A percentile compares a stretch with the other conserved stretches of the same genome.
Evolutionary conservation across 768 basidiomycete genomes (phyloP).

Genomic region (Tricholoma sp.): DNA sequence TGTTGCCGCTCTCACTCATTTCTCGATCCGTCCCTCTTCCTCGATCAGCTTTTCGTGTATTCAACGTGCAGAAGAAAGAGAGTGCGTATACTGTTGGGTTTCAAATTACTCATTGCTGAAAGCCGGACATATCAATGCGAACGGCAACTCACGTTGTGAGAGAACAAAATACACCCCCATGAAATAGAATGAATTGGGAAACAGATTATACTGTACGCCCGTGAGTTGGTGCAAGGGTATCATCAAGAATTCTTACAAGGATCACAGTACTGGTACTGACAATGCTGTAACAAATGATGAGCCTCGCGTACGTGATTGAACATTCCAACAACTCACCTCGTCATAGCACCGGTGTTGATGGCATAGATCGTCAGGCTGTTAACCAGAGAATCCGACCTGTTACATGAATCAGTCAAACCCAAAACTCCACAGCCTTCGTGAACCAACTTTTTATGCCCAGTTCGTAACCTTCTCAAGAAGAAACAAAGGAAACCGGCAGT

Average conservation of each 20-base stretch:
- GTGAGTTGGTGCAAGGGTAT: background rate
- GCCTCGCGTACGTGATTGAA: background rate
- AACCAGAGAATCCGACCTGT: constrained; percentile 53
- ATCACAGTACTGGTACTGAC: background rate
- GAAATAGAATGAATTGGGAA: constrained; percentile 1
- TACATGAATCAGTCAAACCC: background rate
- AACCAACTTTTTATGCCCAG: constrained; percentile 36
- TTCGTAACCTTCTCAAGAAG: constrained; percentile 50
- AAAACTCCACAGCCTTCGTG: background rate
- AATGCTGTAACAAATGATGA: background rate
- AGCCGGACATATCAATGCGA: background rate
- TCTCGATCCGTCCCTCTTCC: constrained; percentile 47
- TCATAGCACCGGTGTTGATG: constrained; percentile 55
- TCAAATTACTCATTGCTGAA: background rate
- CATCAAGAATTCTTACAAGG: background rate
- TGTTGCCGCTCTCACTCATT: constrained; percentile 15
- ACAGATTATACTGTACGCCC: background rate
- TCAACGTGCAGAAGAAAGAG: constrained; percentile 41
- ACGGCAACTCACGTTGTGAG: background rate
- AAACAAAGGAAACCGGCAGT: constrained; percentile 49
- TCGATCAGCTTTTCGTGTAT: constrained; percentile 47
- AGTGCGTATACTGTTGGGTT: constrained; percentile 35
- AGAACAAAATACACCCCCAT: constrained; percentile 4
- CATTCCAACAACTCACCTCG: constrained; percentile 35
- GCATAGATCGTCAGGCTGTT: constrained; percentile 54